phyloP scores from a whole-genome alignment of 495 filamentous ascomycete species.

The Penicillium steckii region DNA sequence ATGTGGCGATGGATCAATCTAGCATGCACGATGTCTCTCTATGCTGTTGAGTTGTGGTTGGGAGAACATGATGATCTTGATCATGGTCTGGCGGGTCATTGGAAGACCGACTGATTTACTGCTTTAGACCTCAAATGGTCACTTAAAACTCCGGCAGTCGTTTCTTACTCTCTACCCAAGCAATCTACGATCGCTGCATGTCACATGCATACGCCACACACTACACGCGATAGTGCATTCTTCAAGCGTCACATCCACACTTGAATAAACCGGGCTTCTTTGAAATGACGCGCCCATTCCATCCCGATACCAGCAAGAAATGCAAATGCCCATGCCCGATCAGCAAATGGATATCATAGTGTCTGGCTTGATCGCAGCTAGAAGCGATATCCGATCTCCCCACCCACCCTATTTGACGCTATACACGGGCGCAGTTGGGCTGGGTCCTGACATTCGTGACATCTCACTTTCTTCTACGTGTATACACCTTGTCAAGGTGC shows the following conservation, averaged over 20 bases:
- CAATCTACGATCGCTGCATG: too few species aligned
- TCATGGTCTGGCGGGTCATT: constrained; percentile 70
- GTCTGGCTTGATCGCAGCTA: neutral
- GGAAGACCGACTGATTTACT: constrained; percentile 82
- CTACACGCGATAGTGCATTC: too few species aligned
- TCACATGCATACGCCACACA: too few species aligned
- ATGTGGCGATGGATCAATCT: constrained; percentile 93
- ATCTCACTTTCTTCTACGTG: neutral
- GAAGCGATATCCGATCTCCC: neutral
- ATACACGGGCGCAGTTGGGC: constrained; percentile 1
- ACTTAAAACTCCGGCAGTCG: too few species aligned
- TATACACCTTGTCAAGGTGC: neutral
- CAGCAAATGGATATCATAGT: too few species aligned
- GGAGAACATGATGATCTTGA: constrained; percentile 72
- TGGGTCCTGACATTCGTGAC: neutral
- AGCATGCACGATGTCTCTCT: constrained; percentile 80
- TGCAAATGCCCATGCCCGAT: too few species aligned
- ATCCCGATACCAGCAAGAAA: too few species aligned
- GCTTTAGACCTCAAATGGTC: too few species aligned
- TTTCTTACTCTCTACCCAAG: too few species aligned
- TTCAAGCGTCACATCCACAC: too few species aligned
- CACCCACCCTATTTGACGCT: neutral
- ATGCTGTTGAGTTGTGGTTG: constrained; percentile 83
- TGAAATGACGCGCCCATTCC: too few species aligned
- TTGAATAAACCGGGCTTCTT: too few species aligned